A percentile compares a stretch with the other conserved stretches of the same genome.
These are phyloP conservation scores for Phlebiopsis flavidoalba DNA, from an alignment of 768 basidiomycete genomes.

Conservation along the genomic window DNA sequence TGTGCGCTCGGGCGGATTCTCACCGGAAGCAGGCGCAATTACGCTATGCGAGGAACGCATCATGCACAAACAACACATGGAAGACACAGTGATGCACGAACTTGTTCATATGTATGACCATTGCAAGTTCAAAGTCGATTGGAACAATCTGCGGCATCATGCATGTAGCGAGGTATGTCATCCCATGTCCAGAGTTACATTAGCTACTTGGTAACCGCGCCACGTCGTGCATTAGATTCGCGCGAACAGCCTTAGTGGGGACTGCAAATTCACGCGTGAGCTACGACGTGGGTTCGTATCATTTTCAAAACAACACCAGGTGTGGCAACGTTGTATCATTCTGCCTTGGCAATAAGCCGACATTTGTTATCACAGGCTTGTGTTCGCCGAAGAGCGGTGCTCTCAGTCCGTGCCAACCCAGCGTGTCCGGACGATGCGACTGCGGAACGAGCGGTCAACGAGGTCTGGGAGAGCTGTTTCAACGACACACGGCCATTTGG, in stretches of 20 bases:
- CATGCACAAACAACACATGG: constrained; percentile 80
- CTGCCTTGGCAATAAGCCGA: constrained; percentile 1
- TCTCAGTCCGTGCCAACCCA: constrained; percentile 79
- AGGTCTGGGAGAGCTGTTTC: constrained; percentile 97
- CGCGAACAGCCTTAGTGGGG: constrained; percentile 90
- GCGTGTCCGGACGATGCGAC: constrained; percentile 68
- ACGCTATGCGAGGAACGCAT: constrained; percentile 84
- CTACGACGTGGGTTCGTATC: constrained; percentile 67
- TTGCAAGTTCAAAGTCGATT: constrained; percentile 90
- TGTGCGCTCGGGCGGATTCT: constrained; percentile 76
- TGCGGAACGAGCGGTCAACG: constrained; percentile 88
- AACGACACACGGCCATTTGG: constrained; percentile 92
- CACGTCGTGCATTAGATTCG: constrained; percentile 61
- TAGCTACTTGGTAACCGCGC: constrained; percentile 4
- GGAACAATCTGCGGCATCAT: constrained; percentile 86
- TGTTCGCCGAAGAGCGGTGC: constrained; percentile 80
- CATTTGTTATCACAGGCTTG: constrained; percentile 56
- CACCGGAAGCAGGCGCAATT: constrained; percentile 70
- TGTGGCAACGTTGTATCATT: constrained; percentile 27
- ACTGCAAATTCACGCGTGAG: constrained; percentile 86
- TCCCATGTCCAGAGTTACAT: not conserved
- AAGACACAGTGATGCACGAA: constrained; percentile 91
- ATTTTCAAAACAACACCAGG: constrained; percentile 95
- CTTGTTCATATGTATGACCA: constrained; percentile 95
- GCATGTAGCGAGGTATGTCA: constrained; percentile 90